Base-by-base conservation (phyloP, 1,284 basidiomycete genomes). In the Sphagnurus paluster region DNA sequence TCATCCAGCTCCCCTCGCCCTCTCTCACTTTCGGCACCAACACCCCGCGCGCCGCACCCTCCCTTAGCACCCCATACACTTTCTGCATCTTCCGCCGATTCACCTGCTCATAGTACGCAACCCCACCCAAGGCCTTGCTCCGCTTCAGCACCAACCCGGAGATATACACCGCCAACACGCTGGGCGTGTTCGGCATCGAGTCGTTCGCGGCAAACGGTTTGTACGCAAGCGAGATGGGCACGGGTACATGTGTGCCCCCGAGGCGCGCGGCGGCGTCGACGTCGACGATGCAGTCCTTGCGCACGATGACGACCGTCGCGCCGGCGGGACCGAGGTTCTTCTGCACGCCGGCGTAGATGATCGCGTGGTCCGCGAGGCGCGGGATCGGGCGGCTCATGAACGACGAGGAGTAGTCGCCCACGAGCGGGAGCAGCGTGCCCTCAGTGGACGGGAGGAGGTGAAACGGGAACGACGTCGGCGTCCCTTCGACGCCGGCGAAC, bases 321-420 rank as follows among this genome's bases (percentile, higher is more conserved):
- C 97, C 97, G 0, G 95, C 87, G 1, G 97, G 97, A 4, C 96
- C 97, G 41, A 99, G 77, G 66, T 99, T 99, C 77, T 99, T 99
- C 70, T 99, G 97, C n/a, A 91, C 97, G 32, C 97, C 97, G 9
- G 96, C 98, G 65, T 90, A 99, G 60, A 99, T 89, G 61, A 99
- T 76, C 3, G 92, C 93, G 65, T 97, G 92, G 63, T 90, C 87
- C 32, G 85, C 84, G 39, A 98, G 77, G 55, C 83, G 80, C 4
- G 89, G 87, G 61, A 99, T 97, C 28, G 89, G 89, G n/a, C 95
- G 82, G 34, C 91, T 94, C 80, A 99, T 90, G 77, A 99, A 98
- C 48, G 94, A 96, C 39, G 93, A 96, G 10, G 93, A 97, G 70
- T 97, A 91, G 72, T 99, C 97, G 39, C 83, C 95, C 4, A 99